Evolutionary conservation across 257 asterid species (phyloP), one percentile per base, ranked within the genome.

Genomic region (Phtheirospermum japonicum): DNA sequence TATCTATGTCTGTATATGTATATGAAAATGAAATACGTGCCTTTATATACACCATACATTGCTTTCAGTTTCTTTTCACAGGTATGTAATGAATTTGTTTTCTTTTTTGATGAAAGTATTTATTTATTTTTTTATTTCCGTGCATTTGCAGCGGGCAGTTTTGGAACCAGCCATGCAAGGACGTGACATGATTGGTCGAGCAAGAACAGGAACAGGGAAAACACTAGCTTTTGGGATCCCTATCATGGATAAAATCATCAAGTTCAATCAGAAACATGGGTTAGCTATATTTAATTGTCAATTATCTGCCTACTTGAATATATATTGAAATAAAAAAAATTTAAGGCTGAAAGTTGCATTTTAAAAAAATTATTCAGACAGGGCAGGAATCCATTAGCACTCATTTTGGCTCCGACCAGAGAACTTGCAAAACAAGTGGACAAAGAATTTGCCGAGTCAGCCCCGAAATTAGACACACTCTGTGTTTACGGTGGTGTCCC

Each of bases 361-460:
- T 72, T 51, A 23, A 23, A 23, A 23, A 23, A 34, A 59, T 58
- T 33, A 34, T 71, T 23, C 86, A 92, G 99, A 36, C 82, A 80
- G 53, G 96, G 96, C 57, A 87, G 77, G 81, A 83, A 83, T 70
- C 99, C 99, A 40, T 64, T 85, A 67, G 89, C 97, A 30, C 48
- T 92, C 55, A 61, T 82, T 20, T 69, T 92, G 85, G 99, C 99
- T 61, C 99, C 99, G 9, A 92, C 99, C 14, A 77, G 97, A 66
- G 99, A 92, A 80, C 94, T 92, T 64, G 99, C 97, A 4, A 58
- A 67, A 9, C 99, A 92, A 77, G 99, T 92, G 64, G 99, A 92
- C 37, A 89, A 80, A 74, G 99, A 92, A 71, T 92, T 92, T 66
- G 79, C 75, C 2, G 97, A 89, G 65, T 68, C 96, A 30, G 93